Evolutionary conservation across 2,329 filamentous ascomycete species (phyloP).

Genomic region (Talaromyces marneffei): DNA sequence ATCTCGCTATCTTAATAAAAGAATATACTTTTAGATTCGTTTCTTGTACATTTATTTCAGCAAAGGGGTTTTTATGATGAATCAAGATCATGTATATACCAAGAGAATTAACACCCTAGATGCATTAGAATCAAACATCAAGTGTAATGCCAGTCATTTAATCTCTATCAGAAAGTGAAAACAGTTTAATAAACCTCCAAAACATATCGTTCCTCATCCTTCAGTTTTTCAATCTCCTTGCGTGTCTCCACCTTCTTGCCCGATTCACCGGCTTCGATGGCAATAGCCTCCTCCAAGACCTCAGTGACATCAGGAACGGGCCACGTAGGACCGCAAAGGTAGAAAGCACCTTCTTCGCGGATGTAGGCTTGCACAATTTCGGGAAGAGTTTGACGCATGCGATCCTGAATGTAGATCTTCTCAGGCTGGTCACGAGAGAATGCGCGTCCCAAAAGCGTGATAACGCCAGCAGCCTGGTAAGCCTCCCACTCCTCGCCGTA

Average conservation of each 20-base stretch:
- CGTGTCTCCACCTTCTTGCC: conserved; percentile 73
- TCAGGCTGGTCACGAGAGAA: conserved; percentile 95
- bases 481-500: conserved; percentile 99
- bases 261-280: conserved; percentile 60
- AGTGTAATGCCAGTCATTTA: conserved; percentile 5
- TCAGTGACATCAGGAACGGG: conserved; percentile 94
- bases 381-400: conserved; percentile 81
- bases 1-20: not conserved
- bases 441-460: conserved; percentile 85
- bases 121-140: not conserved
- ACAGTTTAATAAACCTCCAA: conserved; percentile 80
- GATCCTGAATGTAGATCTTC: conserved; percentile 99
- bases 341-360: conserved; percentile 83
- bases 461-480: conserved; percentile 89
- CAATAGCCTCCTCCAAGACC: conserved; percentile 89
- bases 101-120: not conserved
- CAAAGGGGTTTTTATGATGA: not conserved
- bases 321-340: conserved; percentile 97
- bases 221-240: conserved; percentile 94
- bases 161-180: not conserved
- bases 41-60: not conserved
- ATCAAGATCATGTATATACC: conserved; percentile 5
- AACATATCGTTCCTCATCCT: conserved; percentile 91
- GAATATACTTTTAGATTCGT: not conserved
- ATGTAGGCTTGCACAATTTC: conserved; percentile 85